Percentiles rank a stretch among this genome's conserved stretches.
phyloP scores from a whole-genome alignment of 345 rosid species.

The Trapa incisa region DNA sequence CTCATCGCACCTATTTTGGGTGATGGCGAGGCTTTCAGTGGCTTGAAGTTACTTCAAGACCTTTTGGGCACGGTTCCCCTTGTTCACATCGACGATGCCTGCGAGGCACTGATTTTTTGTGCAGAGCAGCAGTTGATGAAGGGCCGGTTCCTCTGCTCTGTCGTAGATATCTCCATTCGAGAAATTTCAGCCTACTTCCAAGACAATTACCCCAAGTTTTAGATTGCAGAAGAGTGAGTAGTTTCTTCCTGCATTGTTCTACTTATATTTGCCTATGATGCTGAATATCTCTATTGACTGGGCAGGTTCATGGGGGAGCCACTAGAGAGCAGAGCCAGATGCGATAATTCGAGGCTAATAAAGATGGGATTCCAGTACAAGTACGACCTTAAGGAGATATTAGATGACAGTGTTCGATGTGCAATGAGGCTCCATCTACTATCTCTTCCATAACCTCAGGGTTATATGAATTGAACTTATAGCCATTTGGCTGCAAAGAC shows the following conservation, averaged over 20 bases:
- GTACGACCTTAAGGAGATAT: slow-evolving; percentile 10
- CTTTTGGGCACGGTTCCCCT: slow-evolving; percentile 31
- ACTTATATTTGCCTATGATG: no score
- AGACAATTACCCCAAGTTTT: slow-evolving; percentile 10
- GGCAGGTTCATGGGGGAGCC: slow-evolving; percentile 17
- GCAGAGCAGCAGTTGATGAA: slow-evolving; percentile 11
- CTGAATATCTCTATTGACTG: not conserved
- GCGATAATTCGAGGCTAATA: slow-evolving; percentile 17
- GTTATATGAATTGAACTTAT: no score
- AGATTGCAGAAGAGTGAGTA: slow-evolving; percentile 16
- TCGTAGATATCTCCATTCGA: no score
- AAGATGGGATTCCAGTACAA: slow-evolving; percentile 23
- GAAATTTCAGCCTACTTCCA: no score
- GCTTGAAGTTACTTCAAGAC: slow-evolving; percentile 20
- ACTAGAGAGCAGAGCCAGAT: slow-evolving; percentile 4
- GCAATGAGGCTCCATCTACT: not conserved
- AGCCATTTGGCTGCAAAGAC: no score
- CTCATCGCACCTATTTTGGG: slow-evolving; percentile 13
- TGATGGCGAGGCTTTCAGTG: not conserved
- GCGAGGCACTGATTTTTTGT: slow-evolving; percentile 31
- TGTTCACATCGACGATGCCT: slow-evolving; percentile 36
- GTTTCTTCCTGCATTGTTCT: no score
- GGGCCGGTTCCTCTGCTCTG: no score
- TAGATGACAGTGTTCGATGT: slow-evolving; percentile 17
- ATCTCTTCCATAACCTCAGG: no score